Evolutionary conservation across 2,329 filamentous ascomycete genomes (phyloP), one percentile per base, ranked within the genome.

Genomic region (Epichloe glyceriae): DNA sequence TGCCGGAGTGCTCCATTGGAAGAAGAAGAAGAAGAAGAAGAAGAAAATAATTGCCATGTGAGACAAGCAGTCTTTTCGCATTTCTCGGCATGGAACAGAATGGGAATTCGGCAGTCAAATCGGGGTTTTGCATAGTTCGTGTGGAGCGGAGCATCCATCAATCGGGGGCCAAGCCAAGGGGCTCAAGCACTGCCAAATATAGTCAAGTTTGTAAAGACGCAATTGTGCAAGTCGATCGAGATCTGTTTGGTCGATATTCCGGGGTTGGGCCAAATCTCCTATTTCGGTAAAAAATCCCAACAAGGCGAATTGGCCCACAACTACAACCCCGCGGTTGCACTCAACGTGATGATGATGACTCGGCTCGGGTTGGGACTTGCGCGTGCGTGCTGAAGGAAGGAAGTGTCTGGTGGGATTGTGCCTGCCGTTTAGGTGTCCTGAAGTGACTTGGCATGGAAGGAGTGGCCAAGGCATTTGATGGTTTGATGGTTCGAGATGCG

Each of bases 201-300:
- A 1, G 14, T 17, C 15, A 15, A 41, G 3, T 8, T 41, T 17
- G 39, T 6, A 41, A 19, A 40, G 35, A 43, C 5, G 22, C 15
- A 40, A 40, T 41, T 15, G 33, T 39, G 15, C 12, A 37, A 19
- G 37, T 34, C n/a, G 22, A 50, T 42, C 33, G 6, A 47, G 45
- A 38, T 38, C 40, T 26, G 46, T 4, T 15, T n/a, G 42, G 42
- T 26, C 17, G 17, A 45, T 34, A 39, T 35, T 7, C 19, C 30
- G 46, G 46, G 40, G 46, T 50, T 50, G 40, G 17, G 40, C 50
- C 44, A 7, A 22, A 49, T 34, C 49, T 52, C 41, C 43, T n/a
- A 22, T 51, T 51, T 40, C n/a, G 43, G 46, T 30, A 49, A 45
- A 45, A 40, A 35, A 22, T 20, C 38, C 22, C 22, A 22, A 20